Conservation (phyloP, 805 yeast species). For the Diddensiella transvaalensis region DNA sequence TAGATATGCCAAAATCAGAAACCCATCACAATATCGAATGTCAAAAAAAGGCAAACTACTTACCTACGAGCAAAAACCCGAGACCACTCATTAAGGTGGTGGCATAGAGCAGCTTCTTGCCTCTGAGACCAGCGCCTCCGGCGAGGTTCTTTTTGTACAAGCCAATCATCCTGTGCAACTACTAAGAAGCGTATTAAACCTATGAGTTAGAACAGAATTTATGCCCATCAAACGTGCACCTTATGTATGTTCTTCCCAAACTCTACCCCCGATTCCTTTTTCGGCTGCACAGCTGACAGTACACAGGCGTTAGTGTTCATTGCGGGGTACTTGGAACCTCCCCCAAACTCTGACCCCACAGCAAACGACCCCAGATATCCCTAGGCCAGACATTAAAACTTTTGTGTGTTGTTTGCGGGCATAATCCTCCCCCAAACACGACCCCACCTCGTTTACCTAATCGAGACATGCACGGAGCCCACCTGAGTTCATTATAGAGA, state of each 20-base stretch:
- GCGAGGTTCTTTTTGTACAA: conserved; percentile 3
- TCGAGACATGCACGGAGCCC: too few species aligned
- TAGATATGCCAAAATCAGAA: not conserved
- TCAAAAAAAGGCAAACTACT: too few species aligned
- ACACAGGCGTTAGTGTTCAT: not conserved
- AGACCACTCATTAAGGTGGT: conserved; percentile 12
- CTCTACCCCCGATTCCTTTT: not conserved
- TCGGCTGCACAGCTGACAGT: not conserved
- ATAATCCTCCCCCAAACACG: too few species aligned
- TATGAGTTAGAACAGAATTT: too few species aligned
- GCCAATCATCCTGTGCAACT: not conserved
- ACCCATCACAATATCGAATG: not conserved
- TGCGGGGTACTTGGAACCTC: not conserved
- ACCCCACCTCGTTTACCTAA: too few species aligned
- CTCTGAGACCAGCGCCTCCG: conserved; percentile 11
- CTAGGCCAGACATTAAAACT: not conserved
- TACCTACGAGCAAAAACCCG: conserved; percentile 10
- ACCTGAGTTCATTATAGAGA: too few species aligned
- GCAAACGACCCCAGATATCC: not conserved
- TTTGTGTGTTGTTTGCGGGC: too few species aligned
- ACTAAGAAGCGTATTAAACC: not conserved
- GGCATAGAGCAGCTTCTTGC: conserved; percentile 1
- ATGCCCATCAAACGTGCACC: not conserved
- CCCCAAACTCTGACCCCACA: not conserved
- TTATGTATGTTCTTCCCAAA: not conserved